These are phyloP conservation scores for Talaromyces albobiverticillius DNA, from an alignment of 2,329 filamentous ascomycete genomes.

Conservation along the genomic window DNA sequence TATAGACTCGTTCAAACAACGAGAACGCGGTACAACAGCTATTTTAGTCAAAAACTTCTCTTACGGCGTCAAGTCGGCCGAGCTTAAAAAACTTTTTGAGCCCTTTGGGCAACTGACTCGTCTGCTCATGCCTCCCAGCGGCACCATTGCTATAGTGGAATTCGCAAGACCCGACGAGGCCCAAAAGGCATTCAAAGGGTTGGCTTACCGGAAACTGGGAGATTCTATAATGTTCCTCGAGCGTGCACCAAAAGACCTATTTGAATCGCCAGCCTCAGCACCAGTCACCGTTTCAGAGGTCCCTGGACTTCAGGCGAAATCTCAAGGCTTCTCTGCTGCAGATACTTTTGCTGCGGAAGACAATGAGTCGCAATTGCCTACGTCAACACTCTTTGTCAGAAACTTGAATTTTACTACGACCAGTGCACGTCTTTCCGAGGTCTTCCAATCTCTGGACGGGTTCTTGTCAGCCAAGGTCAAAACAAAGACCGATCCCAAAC, in stretches of 20 bases:
- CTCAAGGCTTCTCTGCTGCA: constrained; percentile 41
- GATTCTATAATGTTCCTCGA: constrained; percentile 90
- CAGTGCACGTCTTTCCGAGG: constrained; percentile 68
- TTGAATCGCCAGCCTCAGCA: constrained; percentile 46
- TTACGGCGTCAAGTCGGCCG: constrained; percentile 73
- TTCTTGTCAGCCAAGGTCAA: constrained; percentile 89
- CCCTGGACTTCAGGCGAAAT: constrained; percentile 28
- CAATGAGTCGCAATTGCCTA: constrained; percentile 48
- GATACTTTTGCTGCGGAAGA: constrained; percentile 44
- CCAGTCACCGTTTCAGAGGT: constrained; percentile 32
- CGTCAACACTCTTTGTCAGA: constrained; percentile 84
- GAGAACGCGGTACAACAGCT: constrained; percentile 77
- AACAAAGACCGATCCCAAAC: constrained; percentile 90
- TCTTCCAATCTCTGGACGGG: constrained; percentile 77
- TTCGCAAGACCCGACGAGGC: constrained; percentile 77
- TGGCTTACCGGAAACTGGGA: constrained; percentile 88
- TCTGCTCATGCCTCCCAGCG: constrained; percentile 87
- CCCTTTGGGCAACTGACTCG: constrained; percentile 77
- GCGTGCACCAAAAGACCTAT: constrained; percentile 83
- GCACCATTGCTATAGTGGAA: constrained; percentile 91
- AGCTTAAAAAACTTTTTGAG: constrained; percentile 77
- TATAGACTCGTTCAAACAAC: constrained; percentile 83
- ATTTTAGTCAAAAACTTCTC: constrained; percentile 96
- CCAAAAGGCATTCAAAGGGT: constrained; percentile 74
- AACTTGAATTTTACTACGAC: constrained; percentile 93